Evolutionary conservation across 176 grass and related monocot species (phyloP).

Genomic region (Oryza officinalis): DNA sequence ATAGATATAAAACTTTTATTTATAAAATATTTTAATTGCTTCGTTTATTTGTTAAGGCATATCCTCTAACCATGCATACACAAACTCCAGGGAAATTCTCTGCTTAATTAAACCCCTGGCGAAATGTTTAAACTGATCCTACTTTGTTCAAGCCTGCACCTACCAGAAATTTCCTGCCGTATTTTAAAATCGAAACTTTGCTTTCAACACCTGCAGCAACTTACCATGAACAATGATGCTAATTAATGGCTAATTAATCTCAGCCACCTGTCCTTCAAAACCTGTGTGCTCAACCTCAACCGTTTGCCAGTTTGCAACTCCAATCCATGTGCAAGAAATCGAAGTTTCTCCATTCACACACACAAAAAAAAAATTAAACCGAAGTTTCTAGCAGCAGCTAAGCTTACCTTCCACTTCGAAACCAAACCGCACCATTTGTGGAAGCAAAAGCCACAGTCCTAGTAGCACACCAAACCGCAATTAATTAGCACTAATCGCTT

Average conservation of each 20-base stretch:
- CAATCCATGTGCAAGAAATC: background rate
- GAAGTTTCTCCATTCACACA: background rate
- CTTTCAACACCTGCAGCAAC: background rate
- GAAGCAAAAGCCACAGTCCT: constrained; percentile 9
- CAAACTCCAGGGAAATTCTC: too few species aligned
- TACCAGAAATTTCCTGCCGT: background rate
- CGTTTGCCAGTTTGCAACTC: background rate
- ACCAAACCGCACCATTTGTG: constrained; percentile 34
- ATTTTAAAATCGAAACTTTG: background rate
- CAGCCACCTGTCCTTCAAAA: background rate
- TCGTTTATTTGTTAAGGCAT: too few species aligned
- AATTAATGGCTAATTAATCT: background rate
- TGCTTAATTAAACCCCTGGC: too few species aligned
- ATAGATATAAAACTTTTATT: too few species aligned
- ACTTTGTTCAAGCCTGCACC: background rate
- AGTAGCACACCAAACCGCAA: background rate
- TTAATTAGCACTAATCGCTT: background rate
- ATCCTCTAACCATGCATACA: too few species aligned
- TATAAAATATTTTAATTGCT: too few species aligned
- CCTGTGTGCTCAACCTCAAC: background rate
- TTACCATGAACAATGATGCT: background rate
- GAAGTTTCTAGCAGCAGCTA: background rate
- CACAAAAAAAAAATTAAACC: background rate
- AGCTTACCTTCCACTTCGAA: background rate
- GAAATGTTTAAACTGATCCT: background rate